Percentiles rank a stretch among this genome's conserved stretches.
Evolutionary conservation across 2,329 filamentous ascomycete genomes (phyloP).

Genomic region (Diatrype stigma): DNA sequence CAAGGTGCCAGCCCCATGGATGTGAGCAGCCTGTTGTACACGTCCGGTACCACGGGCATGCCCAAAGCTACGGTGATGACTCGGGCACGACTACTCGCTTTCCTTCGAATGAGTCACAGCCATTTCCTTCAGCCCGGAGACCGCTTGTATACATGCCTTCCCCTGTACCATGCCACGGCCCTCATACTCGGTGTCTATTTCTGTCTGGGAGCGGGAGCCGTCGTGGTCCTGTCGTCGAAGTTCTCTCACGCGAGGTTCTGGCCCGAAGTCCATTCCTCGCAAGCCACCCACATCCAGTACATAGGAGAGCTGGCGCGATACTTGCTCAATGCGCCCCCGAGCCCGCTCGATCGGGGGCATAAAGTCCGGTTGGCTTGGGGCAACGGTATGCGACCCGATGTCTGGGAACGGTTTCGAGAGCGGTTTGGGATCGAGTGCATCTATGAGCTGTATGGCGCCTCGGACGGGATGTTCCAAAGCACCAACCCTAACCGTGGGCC

Average conservation of each 20-base stretch:
- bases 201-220: slow-evolving; percentile 36
- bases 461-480: slow-evolving; percentile 62
- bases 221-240: slow-evolving; percentile 57
- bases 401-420: slow-evolving; percentile 61
- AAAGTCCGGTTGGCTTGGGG: slow-evolving; percentile 55
- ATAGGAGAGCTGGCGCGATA: slow-evolving; percentile 76
- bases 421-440: slow-evolving; percentile 60
- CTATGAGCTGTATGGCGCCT: slow-evolving; percentile 72
- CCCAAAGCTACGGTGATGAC: slow-evolving; percentile 66
- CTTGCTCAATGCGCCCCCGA: slow-evolving; percentile 61
- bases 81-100: slow-evolving; percentile 30
- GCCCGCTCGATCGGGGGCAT: slow-evolving; percentile 55
- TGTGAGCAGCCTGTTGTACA: slow-evolving; percentile 63
- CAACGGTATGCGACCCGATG: slow-evolving; percentile 64
- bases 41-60: slow-evolving; percentile 69
- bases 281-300: slow-evolving; percentile 67
- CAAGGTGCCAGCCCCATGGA: slow-evolving; percentile 43
- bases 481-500: slow-evolving; percentile 56
- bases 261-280: slow-evolving; percentile 62
- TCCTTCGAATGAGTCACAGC: slow-evolving; percentile 10
- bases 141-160: slow-evolving; percentile 72
- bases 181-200: slow-evolving; percentile 45
- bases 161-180: slow-evolving; percentile 71
- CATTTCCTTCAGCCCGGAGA: slow-evolving; percentile 35
- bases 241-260: slow-evolving; percentile 71